A percentile compares a stretch with the other conserved stretches of the same genome.
Evolutionary conservation across 1,284 basidiomycete genomes (phyloP).

Genomic region (Trichosporon ovoides): DNA sequence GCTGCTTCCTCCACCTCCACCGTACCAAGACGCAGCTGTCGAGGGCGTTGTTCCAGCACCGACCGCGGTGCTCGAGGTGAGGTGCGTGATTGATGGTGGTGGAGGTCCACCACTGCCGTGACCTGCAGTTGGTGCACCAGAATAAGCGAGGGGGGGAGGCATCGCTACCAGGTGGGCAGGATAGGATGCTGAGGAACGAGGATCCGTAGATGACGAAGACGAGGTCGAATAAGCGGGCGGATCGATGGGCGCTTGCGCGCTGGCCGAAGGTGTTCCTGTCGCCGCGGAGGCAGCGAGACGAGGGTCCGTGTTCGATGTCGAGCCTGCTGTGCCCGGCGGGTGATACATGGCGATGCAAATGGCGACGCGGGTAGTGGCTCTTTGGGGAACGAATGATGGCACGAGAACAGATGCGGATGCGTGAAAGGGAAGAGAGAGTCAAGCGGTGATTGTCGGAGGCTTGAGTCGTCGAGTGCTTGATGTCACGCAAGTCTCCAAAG

Average conservation of each 20-base stretch:
- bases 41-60: constrained; percentile 2
- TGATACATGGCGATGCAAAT: background rate
- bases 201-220: constrained; percentile 4
- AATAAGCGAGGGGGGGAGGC: background rate
- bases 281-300: background rate
- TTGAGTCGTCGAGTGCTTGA: background rate
- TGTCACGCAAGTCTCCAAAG: background rate
- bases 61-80: background rate
- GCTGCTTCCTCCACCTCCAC: constrained; percentile 6
- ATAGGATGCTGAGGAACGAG: background rate
- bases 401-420: background rate
- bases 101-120: constrained; percentile 1
- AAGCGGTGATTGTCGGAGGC: background rate
- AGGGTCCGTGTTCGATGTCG: constrained; percentile 1
- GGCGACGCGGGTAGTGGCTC: background rate
- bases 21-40: background rate
- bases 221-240: background rate
- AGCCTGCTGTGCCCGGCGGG: background rate
- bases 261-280: background rate
- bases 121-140: background rate
- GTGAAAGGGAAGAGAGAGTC: background rate
- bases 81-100: background rate
- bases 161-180: constrained; percentile 1
- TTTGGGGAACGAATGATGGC: background rate
- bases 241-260: background rate